These are phyloP conservation scores for Trebouxia gelatinosa DNA, from an alignment of 163 green algal genomes.

Conservation along the genomic window DNA sequence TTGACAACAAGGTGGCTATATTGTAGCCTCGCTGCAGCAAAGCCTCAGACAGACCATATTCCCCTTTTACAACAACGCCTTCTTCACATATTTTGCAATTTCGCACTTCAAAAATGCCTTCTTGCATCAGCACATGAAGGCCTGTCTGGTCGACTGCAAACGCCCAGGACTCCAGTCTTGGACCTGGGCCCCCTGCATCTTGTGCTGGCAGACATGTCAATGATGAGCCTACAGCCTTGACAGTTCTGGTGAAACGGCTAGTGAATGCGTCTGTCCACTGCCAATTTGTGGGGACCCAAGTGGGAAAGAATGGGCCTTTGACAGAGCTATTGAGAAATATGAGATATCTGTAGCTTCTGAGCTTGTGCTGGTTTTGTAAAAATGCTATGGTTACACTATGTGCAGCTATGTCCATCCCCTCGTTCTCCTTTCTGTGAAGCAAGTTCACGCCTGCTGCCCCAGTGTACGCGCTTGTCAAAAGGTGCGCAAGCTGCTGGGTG, in stretches of 20 bases:
- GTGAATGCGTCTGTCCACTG: slow-evolving; percentile 74
- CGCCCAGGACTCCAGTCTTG: slow-evolving; percentile 76
- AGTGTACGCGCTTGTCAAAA: too few species aligned
- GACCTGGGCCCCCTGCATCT: slow-evolving; percentile 59
- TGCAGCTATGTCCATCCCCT: too few species aligned
- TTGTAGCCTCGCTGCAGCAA: slow-evolving; percentile 66
- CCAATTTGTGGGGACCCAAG: slow-evolving; percentile 67
- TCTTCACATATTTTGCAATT: slow-evolving; percentile 66
- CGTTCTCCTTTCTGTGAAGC: too few species aligned
- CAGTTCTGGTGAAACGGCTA: slow-evolving; percentile 30
- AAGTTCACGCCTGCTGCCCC: too few species aligned
- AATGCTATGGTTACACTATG: slow-evolving; percentile 68
- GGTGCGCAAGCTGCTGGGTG: too few species aligned
- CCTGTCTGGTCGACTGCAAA: slow-evolving; percentile 62
- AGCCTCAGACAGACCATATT: slow-evolving; percentile 71
- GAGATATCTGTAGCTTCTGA: slow-evolving; percentile 66
- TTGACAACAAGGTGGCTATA: slow-evolving; percentile 73
- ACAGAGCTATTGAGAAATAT: slow-evolving; percentile 74
- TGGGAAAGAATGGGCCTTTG: slow-evolving; percentile 66
- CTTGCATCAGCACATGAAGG: slow-evolving; percentile 46
- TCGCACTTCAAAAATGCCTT: slow-evolving; percentile 53
- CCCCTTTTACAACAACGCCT: slow-evolving; percentile 58
- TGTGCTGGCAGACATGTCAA: slow-evolving; percentile 69
- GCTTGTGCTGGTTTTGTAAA: slow-evolving; percentile 13
- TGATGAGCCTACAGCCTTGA: slow-evolving; percentile 56